Evolutionary conservation across 1,139 yeast species (phyloP), one percentile per base, ranked within the genome.

Genomic region (Eremothecium gossypii): DNA sequence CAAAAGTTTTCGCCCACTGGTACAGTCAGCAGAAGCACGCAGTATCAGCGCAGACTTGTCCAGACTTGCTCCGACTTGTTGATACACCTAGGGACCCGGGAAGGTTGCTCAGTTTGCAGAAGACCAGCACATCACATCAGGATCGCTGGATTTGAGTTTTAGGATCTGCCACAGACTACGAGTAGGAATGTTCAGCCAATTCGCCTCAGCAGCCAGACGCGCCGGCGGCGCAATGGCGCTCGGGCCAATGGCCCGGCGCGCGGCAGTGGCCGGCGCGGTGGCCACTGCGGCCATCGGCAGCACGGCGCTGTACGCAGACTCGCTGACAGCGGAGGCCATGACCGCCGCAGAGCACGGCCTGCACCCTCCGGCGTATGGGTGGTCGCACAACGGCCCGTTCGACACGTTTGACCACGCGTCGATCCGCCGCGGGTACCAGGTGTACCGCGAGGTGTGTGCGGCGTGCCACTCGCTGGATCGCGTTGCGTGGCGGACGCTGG

Each of bases 331-430:
- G 48, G 79, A 77, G 60, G 98, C 99, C 60, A 85, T 89, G 95
- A 89, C 98, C 44, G 95, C 94, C 52, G 96, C 97, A 52, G 99
- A 91, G 72, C 97, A 91, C 69, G 99, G 99, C 57, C 77, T 91
- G 65, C 98, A 91, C 67, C 81, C 98, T 37, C 96, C 97, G 52
- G 79, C 79, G 49, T 89, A 75, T 67, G 83, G 79, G 47, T 91
- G 98, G 98, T 76, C 96, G 39, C 97, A 91, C 69, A 79, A 76
- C 61, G 96, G 94, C 60, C 83, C 87, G 79, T 78, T 89, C 60
- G 82, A 81, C 54, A 76, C 96, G 43, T 93, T 87, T 58, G 98
- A 91, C 73, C 99, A 91, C 67, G 89, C 87, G 47, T 82, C 95
- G 41, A 85, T 91, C 61, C 85, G 99, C 76, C 87, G 99, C 77